Percentiles rank a stretch among this genome's conserved stretches.
Conservation (phyloP, 352 stramenopile species). For the Aphanomyces cochlioides region DNA sequence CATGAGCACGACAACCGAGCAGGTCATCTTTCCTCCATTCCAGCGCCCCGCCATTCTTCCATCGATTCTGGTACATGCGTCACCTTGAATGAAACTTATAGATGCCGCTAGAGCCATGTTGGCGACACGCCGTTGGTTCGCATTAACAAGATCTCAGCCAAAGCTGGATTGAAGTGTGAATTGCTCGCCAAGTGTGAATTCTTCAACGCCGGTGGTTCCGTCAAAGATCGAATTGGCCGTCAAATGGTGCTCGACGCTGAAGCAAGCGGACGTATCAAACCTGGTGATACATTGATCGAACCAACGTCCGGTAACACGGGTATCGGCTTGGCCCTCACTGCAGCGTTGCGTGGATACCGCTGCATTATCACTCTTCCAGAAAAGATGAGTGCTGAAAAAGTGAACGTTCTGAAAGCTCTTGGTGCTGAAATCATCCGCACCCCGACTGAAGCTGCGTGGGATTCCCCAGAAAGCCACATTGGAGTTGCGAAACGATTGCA, state of each 20-base stretch:
- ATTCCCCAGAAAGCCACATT: slow-evolving; percentile 94
- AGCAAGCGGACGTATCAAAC: slow-evolving; percentile 85
- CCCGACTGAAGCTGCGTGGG: slow-evolving; percentile 92
- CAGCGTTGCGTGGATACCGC: slow-evolving; percentile 94
- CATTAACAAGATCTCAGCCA: slow-evolving; percentile 85
- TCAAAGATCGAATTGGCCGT: slow-evolving; percentile 89
- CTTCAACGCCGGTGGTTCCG: slow-evolving; percentile 91
- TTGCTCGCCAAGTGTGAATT: slow-evolving; percentile 95
- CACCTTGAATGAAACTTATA: neutral
- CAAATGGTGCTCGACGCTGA: slow-evolving; percentile 93
- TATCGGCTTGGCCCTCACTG: slow-evolving; percentile 94
- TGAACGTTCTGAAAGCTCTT: slow-evolving; percentile 93
- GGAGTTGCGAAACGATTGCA: slow-evolving; percentile 89
- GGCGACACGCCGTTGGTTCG: slow-evolving; percentile 94
- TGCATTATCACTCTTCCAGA: slow-evolving; percentile 89
- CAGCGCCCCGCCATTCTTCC: slow-evolving; percentile 25
- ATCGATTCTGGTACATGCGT: slow-evolving; percentile 14
- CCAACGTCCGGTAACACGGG: slow-evolving; percentile 97
- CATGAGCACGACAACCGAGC: neutral
- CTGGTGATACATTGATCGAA: slow-evolving; percentile 94
- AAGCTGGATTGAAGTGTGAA: slow-evolving; percentile 83
- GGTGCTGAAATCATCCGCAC: slow-evolving; percentile 95
- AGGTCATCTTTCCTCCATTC: slow-evolving; percentile 24
- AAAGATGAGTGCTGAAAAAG: slow-evolving; percentile 96
- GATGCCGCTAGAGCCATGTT: slow-evolving; percentile 37